Conservation (phyloP, 2,329 filamentous ascomycete species). For the Sphaceloma murrayae region DNA sequence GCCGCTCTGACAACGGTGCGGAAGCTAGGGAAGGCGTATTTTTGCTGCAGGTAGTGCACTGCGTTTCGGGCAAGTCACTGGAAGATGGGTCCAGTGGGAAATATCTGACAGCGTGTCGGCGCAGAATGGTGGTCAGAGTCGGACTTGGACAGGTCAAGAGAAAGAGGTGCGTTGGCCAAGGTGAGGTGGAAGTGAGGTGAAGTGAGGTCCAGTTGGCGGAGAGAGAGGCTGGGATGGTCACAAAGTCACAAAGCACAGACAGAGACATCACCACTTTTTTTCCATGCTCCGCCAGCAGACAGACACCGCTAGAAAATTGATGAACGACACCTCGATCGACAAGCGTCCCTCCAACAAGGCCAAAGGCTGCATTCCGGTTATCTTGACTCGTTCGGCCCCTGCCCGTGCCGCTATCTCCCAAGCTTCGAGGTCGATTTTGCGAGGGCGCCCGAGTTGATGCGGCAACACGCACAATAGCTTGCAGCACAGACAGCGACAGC, state of each 20-base stretch:
- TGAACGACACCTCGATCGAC: too few species aligned
- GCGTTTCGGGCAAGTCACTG: too few species aligned
- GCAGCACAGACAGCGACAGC: slow-evolving; percentile 3
- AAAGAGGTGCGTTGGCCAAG: not conserved
- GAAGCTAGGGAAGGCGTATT: slow-evolving; percentile 9
- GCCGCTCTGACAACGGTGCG: slow-evolving; percentile 6
- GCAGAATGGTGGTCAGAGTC: too few species aligned
- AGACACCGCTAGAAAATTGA: too few species aligned
- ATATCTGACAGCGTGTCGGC: too few species aligned
- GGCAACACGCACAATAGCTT: too few species aligned
- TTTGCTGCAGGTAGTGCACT: not conserved
- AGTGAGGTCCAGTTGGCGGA: slow-evolving; percentile 2
- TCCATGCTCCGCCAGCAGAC: slow-evolving; percentile 5
- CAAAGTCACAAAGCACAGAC: slow-evolving; percentile 2
- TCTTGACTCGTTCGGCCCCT: not conserved
- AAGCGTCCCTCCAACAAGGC: slow-evolving; percentile 2
- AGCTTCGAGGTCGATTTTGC: too few species aligned
- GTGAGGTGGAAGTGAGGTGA: not conserved
- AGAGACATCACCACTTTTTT: too few species aligned
- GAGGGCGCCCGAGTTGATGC: slow-evolving; percentile 9
- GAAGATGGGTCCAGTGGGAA: too few species aligned
- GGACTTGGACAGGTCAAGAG: not conserved
- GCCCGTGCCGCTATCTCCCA: too few species aligned
- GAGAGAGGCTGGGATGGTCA: slow-evolving; percentile 11
- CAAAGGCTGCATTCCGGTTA: not conserved